phyloP scores from a whole-genome alignment of 2,329 filamentous ascomycete genomes.

The Fusarium phyllophilum region DNA sequence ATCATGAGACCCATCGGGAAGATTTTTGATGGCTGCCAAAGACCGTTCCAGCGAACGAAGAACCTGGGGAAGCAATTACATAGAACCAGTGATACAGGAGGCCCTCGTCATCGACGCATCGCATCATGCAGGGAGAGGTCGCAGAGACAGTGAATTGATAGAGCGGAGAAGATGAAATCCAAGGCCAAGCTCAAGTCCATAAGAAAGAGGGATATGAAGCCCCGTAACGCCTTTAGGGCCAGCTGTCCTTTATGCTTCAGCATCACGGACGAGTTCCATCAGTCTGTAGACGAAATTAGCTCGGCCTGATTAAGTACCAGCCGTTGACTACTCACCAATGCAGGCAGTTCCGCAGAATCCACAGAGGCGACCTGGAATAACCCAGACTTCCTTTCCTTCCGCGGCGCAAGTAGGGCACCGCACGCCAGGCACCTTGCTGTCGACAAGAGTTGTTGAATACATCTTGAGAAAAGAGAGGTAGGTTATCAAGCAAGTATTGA shows the following conservation, averaged over 20 bases:
- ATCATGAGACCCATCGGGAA: not conserved
- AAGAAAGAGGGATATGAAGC: fast-evolving
- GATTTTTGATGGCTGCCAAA: no score
- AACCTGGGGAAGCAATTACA: not conserved
- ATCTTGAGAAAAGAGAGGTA: not conserved
- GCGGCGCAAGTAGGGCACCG: not conserved
- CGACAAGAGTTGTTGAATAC: not conserved
- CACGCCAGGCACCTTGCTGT: not conserved
- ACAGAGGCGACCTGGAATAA: not conserved
- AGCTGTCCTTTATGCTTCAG: not conserved
- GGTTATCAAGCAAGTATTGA: no score
- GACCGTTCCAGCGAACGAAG: not conserved
- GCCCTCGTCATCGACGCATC: not conserved
- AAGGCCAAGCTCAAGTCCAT: not conserved
- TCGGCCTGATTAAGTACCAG: not conserved
- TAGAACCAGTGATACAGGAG: not conserved
- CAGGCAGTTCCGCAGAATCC: not conserved
- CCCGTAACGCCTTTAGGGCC: not conserved
- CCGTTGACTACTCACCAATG: not conserved
- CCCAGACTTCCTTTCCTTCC: not conserved
- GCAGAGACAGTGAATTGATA: not conserved
- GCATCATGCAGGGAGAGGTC: not conserved
- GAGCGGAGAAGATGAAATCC: not conserved
- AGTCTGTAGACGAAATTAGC: not conserved
- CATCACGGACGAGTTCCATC: not conserved